Evolutionary conservation across 352 stramenopile species (phyloP), one percentile per base, ranked within the genome.

Genomic region (Globisporangium yorkense): DNA sequence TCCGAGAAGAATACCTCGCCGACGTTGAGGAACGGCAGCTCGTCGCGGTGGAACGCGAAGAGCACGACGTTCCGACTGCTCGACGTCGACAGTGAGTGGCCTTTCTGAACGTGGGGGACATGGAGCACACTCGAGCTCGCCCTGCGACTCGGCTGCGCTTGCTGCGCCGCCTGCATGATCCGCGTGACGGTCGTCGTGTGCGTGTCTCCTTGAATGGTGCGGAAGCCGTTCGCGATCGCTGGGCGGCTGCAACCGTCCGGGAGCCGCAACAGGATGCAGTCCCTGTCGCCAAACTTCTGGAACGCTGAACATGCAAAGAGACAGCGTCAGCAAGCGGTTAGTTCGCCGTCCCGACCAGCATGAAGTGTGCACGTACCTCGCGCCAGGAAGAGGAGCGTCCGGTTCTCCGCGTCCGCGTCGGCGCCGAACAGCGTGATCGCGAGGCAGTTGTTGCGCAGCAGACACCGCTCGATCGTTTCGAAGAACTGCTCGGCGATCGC

Each of bases 1-100:
- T 70, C 55, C 5, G 80, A 57, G 9, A 74, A 68, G 37, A 71
- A 80, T 9, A 73, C 72, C 10, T 51, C 51, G 24, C 51, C 43
- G 5, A 59, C 44, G 24, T 50, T 71, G 20, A 87, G 61, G 58
- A 86, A 91, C 24, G 77, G 73, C 58, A 91, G 56, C 51, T 88
- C 77, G 47, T 84, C 71, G 21, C 80, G 80, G 48, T 89, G 76
- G 51, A 88, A 84, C 33, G 68, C 76, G 62, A 81, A 89, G 29
- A 90, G 29, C 5, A 78, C 60, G 8, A 65, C 67, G 10, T 63
- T 66, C 47, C 69, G 66, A 18, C 10, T 33, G 21, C 62, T 57
- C n/a, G 67, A 59, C n/a, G 39, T 8, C 15, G 67, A 63, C 40
- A 50, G 41, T 21, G 58, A 63, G 27, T 46, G 40, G 6, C 48